Conservation (phyloP, 2,329 filamentous ascomycete species). For the Fusarium tanahbumbuense region DNA sequence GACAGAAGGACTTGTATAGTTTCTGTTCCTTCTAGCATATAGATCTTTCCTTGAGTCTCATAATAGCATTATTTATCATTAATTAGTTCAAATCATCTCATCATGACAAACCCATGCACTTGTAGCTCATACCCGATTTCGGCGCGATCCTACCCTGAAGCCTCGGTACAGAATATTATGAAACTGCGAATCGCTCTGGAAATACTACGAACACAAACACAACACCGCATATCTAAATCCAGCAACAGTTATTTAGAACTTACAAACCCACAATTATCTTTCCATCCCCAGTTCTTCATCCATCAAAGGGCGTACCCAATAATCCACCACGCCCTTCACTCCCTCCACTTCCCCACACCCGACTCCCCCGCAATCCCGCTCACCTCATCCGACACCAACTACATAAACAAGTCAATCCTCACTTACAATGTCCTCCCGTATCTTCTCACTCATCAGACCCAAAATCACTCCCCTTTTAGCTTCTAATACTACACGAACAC, state of each 20-base stretch:
- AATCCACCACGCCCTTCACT: slow-evolving; percentile 24
- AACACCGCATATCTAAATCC: accelerated
- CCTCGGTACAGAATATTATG: background rate
- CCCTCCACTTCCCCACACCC: slow-evolving; percentile 22
- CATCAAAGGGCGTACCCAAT: slow-evolving; percentile 24
- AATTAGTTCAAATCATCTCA: background rate
- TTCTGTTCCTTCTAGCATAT: background rate
- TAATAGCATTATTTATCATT: no score
- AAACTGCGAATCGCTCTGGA: background rate
- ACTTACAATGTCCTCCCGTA: slow-evolving; percentile 31
- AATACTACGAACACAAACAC: no score
- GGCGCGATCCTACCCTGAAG: background rate
- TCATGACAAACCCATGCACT: background rate
- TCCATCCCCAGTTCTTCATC: background rate
- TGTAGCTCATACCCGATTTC: background rate
- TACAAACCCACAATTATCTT: background rate
- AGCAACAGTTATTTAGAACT: no score
- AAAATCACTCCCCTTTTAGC: background rate
- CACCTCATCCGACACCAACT: slow-evolving; percentile 3
- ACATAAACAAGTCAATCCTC: slow-evolving; percentile 8
- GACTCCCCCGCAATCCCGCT: slow-evolving; percentile 23
- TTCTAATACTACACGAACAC: slow-evolving; percentile 37
- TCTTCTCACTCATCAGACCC: slow-evolving; percentile 22
- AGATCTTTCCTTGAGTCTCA: background rate
- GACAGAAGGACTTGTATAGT: no score